phyloP scores from a whole-genome alignment of 2,329 filamentous ascomycete species.

The Colletotrichum tamarilloi region DNA sequence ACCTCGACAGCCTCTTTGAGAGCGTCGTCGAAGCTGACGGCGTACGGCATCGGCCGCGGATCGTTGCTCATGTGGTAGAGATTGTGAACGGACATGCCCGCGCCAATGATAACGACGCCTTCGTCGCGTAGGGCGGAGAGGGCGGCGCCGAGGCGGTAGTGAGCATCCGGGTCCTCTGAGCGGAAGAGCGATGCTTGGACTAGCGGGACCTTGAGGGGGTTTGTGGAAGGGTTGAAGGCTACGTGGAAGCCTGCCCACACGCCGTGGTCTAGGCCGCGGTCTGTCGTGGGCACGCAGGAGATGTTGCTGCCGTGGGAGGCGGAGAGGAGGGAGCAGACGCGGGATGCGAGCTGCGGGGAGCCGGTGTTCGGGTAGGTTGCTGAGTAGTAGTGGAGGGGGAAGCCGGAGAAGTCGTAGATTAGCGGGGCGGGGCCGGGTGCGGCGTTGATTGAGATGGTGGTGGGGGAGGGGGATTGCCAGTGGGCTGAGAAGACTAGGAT shows the following conservation, averaged over 20 bases:
- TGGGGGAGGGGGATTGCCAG: constrained; percentile 70
- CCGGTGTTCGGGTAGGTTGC: constrained; percentile 74
- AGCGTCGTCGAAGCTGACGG: constrained; percentile 73
- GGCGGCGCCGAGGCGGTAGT: constrained; percentile 76
- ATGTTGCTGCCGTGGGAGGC: constrained; percentile 62
- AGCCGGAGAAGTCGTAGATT: constrained; percentile 82
- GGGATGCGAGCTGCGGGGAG: constrained; percentile 67
- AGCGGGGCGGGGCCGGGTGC: constrained; percentile 68
- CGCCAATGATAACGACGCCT: constrained; percentile 74
- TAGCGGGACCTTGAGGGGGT: constrained; percentile 73
- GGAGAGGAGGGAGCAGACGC: constrained; percentile 64
- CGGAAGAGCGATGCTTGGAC: constrained; percentile 79
- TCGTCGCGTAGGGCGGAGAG: constrained; percentile 74
- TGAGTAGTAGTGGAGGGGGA: constrained; percentile 76
- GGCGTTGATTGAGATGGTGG: constrained; percentile 64
- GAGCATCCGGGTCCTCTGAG: constrained; percentile 71
- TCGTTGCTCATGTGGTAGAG: constrained; percentile 63
- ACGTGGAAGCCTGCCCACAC: constrained; percentile 77
- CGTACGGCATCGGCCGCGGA: constrained; percentile 63
- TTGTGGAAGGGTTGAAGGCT: constrained; percentile 70
- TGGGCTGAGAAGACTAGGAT: constrained; percentile 83
- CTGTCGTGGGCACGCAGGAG: constrained; percentile 63
- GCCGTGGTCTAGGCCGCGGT: constrained; percentile 78
- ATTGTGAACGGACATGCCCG: constrained; percentile 82
- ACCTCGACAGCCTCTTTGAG: constrained; percentile 48